Percentiles rank a stretch among this genome's conserved stretches.
phyloP scores from a whole-genome alignment of 2,329 filamentous ascomycete genomes.

The Xylariaceae sp. region DNA sequence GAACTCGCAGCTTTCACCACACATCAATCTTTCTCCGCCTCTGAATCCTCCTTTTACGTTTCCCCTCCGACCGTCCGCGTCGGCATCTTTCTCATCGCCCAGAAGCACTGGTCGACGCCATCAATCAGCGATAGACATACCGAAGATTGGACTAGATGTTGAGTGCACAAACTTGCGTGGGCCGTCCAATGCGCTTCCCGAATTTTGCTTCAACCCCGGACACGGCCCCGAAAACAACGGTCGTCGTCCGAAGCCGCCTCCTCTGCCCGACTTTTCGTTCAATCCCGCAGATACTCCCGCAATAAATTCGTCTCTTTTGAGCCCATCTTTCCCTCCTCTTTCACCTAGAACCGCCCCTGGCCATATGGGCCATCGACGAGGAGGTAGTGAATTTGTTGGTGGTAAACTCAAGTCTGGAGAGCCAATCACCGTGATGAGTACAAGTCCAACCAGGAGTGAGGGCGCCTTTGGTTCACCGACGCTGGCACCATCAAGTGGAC shows the following conservation, averaged over 20 bases:
- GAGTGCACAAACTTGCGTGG: slow-evolving; percentile 16
- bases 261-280: slow-evolving; percentile 51
- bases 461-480: slow-evolving; percentile 52
- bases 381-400: slow-evolving; percentile 81
- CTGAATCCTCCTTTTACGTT: slow-evolving; percentile 64
- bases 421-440: slow-evolving; percentile 57
- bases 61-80: slow-evolving; percentile 45
- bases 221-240: slow-evolving; percentile 30
- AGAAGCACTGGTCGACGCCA: slow-evolving; percentile 47
- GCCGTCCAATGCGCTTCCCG: slow-evolving; percentile 28
- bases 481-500: slow-evolving; percentile 44
- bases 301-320: slow-evolving; percentile 38
- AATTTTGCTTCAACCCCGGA: slow-evolving; percentile 34
- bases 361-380: slow-evolving; percentile 71
- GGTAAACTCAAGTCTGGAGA: slow-evolving; percentile 58
- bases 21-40: slow-evolving; percentile 42
- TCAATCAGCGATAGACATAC: slow-evolving; percentile 45
- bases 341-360: slow-evolving; percentile 45
- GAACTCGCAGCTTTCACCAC: slow-evolving; percentile 33
- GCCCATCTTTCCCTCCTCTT: slow-evolving; percentile 50
- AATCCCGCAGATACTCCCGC: slow-evolving; percentile 41
- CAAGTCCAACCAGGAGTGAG: slow-evolving; percentile 62
- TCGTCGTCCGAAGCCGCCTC: slow-evolving; percentile 33
- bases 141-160: slow-evolving; percentile 19
- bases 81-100: slow-evolving; percentile 44